Base-by-base conservation (phyloP, 2,329 filamentous ascomycete genomes). In the Aspergillus intermedius region DNA sequence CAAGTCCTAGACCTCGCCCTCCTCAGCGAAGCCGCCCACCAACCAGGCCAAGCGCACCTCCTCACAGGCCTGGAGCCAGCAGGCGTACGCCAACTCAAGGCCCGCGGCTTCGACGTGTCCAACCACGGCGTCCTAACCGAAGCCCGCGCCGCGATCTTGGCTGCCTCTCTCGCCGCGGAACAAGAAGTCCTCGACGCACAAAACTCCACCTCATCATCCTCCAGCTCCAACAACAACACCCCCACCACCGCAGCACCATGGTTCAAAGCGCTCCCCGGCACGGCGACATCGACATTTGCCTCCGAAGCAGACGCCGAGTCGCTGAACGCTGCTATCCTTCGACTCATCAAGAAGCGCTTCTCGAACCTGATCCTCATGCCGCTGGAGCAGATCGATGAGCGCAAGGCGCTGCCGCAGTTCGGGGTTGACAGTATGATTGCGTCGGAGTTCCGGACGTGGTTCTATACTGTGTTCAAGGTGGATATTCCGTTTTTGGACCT, bases 361-460 rank as follows among this genome's bases (percentile, higher is more conserved):
- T 15, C n/a, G 19, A 42, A 23, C 8, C 7, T 46, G 15, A 13
- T 40, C 1, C 21, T 42, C 3, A 47, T 49, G 22, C 22, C 51
- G n/a, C 13, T 47, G 13, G 21, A 21, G 12, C 39, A 19, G n/a
- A 13, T 46, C 4, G 19, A 32, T 3, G n/a, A n/a, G 10, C 39
- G 43, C 2, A n/a, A 46, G 15, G 7, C 50, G 1, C 23, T 74
- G 3, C 45, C 58, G 0, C 45, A 53, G 1, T 73, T 64, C 49
- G 70, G 71, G 5, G 53, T 74, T 13, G 70, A 74, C 50, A 69
- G 65, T 46, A 71, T 74, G 66, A 59, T 74, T 32, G 69, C 61
- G 0, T 60, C 66, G 8, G 72, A 74, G 51, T 65, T 73, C 42
- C 59, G 71, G 13, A 60, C 60, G 0, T 71, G 65, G 65, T 59